Base-by-base conservation (phyloP, 1,284 basidiomycete genomes). In the Tilletia caries region DNA sequence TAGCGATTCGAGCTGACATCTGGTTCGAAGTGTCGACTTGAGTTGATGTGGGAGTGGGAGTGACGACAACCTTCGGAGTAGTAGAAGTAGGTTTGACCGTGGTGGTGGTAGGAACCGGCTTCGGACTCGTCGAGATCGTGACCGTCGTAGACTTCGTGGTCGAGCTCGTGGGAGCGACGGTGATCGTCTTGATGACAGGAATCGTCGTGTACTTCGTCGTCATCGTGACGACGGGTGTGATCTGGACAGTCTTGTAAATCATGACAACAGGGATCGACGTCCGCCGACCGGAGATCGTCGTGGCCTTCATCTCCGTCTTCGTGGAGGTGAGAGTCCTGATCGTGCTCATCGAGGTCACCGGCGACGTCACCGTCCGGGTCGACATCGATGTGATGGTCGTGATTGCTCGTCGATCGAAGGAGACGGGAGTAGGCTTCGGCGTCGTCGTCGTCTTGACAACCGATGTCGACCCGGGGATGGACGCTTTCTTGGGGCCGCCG, bases 291-390 rank as follows among this genome's bases (percentile, higher is more conserved):
- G 37, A 44, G 15, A 48, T 18, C 34, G 64, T 29, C 5, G 37
- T 65, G 65, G 46, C 33, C 10, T 18, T 44, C 27, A 23, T 25
- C 6, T 10, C 46, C 4, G 33, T 29, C 12, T 32, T 66, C 25
- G 65, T 27, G 8, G 13, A 10, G 8, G 20, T 12, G n/a, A n/a
- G n/a, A 2, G 48, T 23, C 4, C 20, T 25, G 25, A 20, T 52
- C 27, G 48, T 44, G 44, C 32, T 66, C 43, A 27, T 29, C n/a
- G 65, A 10, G 46, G 65, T 48, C 3, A 71, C 67, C 20, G 20
- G n/a, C 12, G 73, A 62, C 15, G 71, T 69, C n/a, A 43, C 54
- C 8, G 66, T 12, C 23, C 66, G 64, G 64, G 73, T 73, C 2
- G 23, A 15, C 20, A 67, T 64, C 3, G 66, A 32, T 20, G 52